Percentiles rank a stretch among this genome's conserved stretches.
These are phyloP conservation scores for Lumnitzera littorea DNA, from an alignment of 345 rosid species.

Conservation along the genomic window DNA sequence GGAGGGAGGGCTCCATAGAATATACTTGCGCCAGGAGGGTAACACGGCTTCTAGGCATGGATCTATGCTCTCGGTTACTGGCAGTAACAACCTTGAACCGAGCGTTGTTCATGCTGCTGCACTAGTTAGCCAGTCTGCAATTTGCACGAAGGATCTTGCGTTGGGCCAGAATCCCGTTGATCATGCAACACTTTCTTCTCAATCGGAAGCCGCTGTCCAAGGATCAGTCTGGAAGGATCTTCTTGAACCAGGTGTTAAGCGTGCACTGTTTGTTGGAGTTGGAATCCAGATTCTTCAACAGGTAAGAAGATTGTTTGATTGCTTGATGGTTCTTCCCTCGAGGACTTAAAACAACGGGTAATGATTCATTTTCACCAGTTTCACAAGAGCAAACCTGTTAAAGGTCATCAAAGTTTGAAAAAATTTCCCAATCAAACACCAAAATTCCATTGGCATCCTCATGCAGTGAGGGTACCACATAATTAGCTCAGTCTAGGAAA, in stretches of 20 bases:
- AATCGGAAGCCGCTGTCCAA: neutral
- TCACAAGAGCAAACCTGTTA: neutral
- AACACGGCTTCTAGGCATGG: constrained; percentile 12
- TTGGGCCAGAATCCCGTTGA: constrained; percentile 3
- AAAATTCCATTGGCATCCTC: too few species aligned
- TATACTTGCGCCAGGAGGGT: constrained; percentile 32
- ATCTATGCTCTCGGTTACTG: constrained; percentile 18
- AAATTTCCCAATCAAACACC: too few species aligned
- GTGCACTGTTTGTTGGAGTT: constrained; percentile 35
- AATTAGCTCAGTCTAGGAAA: too few species aligned
- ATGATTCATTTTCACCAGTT: neutral
- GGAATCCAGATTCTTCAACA: constrained; percentile 43
- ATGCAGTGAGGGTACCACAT: too few species aligned
- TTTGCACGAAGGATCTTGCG: constrained; percentile 15
- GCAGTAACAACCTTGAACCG: constrained; percentile 7
- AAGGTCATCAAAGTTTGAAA: too few species aligned
- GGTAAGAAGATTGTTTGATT: constrained; percentile 10
- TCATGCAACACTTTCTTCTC: neutral
- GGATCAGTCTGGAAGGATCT: constrained; percentile 18
- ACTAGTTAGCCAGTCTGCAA: constrained; percentile 26
- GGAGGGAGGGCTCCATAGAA: constrained; percentile 26
- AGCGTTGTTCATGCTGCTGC: constrained; percentile 31
- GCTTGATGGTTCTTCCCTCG: neutral
- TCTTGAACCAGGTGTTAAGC: constrained; percentile 40
- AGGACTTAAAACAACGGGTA: neutral